These are phyloP conservation scores for Alternaria sp. DNA, from an alignment of 2,329 filamentous ascomycete genomes.

Conservation along the genomic window DNA sequence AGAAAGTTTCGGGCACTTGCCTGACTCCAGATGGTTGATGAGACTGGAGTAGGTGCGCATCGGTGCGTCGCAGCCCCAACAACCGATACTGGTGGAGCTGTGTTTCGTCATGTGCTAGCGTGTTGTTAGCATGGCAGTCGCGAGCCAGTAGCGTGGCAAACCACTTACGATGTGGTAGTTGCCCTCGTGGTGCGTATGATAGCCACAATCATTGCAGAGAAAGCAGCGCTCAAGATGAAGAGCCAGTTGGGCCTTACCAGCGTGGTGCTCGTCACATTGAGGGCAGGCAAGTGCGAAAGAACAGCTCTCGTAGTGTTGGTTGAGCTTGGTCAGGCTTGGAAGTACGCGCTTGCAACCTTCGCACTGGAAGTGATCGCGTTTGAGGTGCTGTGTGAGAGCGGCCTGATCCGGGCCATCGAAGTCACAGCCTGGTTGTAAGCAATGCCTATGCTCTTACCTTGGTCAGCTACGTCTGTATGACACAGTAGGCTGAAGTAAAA, in stretches of 20 bases:
- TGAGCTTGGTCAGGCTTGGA: conserved; percentile 39
- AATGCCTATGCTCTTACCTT: conserved; percentile 38
- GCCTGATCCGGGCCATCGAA: conserved; percentile 35
- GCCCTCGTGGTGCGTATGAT: conserved; percentile 30
- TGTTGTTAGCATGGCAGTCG: conserved; percentile 5
- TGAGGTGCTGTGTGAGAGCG: conserved; percentile 34
- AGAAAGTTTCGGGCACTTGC: conserved; percentile 73
- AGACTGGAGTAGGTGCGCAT: conserved; percentile 39
- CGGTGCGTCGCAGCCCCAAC: conserved; percentile 36
- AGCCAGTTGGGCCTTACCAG: conserved; percentile 28
- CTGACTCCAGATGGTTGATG: conserved; percentile 57
- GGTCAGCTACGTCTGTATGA: background rate
- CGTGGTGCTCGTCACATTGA: conserved; percentile 28
- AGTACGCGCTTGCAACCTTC: conserved; percentile 40
- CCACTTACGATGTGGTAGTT: conserved; percentile 33
- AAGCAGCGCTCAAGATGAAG: conserved; percentile 35
- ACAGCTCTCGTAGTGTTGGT: conserved; percentile 34
- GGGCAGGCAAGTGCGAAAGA: conserved; percentile 28
- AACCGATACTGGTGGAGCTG: conserved; percentile 24
- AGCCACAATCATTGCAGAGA: conserved; percentile 32
- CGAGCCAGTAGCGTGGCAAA: background rate
- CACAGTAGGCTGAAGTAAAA: background rate
- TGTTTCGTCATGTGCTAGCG: conserved; percentile 44
- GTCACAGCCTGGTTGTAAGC: conserved; percentile 42
- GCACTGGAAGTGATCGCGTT: conserved; percentile 43